Percentiles rank a stretch among this genome's conserved stretches.
phyloP scores from a whole-genome alignment of 192 early-diverging fungal genomes.

The Linnemannia exigua region DNA sequence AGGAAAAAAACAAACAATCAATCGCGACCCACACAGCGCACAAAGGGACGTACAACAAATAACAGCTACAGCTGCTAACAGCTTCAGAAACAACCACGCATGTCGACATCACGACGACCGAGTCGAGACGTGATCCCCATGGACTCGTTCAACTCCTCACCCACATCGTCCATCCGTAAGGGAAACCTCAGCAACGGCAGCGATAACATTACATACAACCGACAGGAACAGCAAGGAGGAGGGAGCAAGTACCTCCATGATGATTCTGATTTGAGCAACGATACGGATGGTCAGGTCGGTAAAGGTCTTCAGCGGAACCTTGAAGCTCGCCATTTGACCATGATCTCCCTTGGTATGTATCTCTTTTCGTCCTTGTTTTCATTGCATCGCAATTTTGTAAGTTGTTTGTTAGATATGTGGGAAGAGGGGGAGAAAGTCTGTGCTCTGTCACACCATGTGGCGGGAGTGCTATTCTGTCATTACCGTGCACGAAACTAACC shows the following conservation, averaged over 20 bases:
- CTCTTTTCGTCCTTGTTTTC: conserved; percentile 48
- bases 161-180: neutral
- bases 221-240: neutral
- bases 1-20: neutral
- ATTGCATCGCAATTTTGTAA: conserved; percentile 38
- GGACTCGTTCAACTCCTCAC: neutral
- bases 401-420: neutral
- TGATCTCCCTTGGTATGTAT: conserved; percentile 76
- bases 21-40: neutral
- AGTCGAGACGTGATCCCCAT: conserved; percentile 16
- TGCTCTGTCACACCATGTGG: neutral
- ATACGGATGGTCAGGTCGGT: conserved; percentile 23
- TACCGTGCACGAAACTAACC: neutral
- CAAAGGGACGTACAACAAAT: neutral
- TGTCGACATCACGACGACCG: conserved; percentile 1
- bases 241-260: conserved; percentile 20
- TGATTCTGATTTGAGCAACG: conserved; percentile 36
- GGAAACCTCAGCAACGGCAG: neutral
- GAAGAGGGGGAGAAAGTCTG: neutral
- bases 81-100: neutral
- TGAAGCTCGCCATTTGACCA: conserved; percentile 76
- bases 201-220: neutral
- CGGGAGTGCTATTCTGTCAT: neutral
- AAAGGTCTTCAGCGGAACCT: conserved; percentile 68
- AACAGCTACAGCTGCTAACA: neutral